These are phyloP conservation scores for Alternaria brassicicola DNA, from an alignment of 2,329 filamentous ascomycete genomes.

Conservation along the genomic window DNA sequence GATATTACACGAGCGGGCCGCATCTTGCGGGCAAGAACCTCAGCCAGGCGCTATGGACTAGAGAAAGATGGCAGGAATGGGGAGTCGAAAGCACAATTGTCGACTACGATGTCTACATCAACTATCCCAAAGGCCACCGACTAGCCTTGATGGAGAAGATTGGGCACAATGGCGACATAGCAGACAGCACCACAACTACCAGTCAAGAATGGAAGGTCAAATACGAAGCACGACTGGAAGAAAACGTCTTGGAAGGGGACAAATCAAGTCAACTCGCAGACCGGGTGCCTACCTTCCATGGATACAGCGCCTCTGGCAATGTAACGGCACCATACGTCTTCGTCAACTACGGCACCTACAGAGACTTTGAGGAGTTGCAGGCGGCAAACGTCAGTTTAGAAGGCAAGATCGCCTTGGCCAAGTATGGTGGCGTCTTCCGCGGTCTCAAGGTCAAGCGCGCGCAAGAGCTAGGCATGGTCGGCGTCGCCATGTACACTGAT, in stretches of 20 bases:
- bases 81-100: conserved; percentile 55
- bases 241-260: conserved; percentile 85
- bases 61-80: conserved; percentile 57
- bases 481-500: conserved; percentile 83
- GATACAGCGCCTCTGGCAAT: conserved; percentile 90
- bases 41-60: conserved; percentile 59
- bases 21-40: conserved; percentile 60
- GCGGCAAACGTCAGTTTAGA: conserved; percentile 74
- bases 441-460: conserved; percentile 93
- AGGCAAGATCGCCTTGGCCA: conserved; percentile 86
- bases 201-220: conserved; percentile 62
- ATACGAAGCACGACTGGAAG: conserved; percentile 81
- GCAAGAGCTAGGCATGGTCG: conserved; percentile 87
- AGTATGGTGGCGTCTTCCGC: conserved; percentile 85
- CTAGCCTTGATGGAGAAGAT: conserved; percentile 52
- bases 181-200: conserved; percentile 30
- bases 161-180: conserved; percentile 61
- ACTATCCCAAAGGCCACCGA: conserved; percentile 57
- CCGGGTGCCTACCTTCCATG: conserved; percentile 88
- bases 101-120: conserved; percentile 59
- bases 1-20: conserved; percentile 58
- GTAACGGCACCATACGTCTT: conserved; percentile 87
- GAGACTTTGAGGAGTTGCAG: conserved; percentile 82
- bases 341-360: conserved; percentile 87
- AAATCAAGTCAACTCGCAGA: conserved; percentile 73